phyloP scores from a whole-genome alignment of 177 flowering plant species.

The Vitis hybrid region DNA sequence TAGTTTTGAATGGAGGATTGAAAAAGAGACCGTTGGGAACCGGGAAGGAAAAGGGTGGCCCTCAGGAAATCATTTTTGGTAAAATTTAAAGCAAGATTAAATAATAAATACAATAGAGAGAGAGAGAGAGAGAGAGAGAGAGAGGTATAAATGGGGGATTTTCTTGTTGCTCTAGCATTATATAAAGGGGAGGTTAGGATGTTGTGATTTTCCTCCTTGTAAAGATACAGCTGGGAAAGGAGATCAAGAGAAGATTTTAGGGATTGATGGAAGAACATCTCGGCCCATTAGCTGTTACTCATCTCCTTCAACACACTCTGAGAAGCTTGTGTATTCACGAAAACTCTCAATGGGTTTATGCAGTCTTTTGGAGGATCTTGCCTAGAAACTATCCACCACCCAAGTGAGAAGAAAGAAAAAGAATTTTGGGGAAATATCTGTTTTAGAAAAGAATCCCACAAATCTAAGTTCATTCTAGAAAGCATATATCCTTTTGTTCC shows the following conservation, averaged over 20 bases:
- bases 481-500: background rate
- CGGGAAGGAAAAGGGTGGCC: slow-evolving; percentile 19
- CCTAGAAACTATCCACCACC: slow-evolving; percentile 98
- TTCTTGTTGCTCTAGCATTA: slow-evolving; percentile 35
- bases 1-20: slow-evolving; percentile 19
- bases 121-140: slow-evolving; percentile 13
- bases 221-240: slow-evolving; percentile 2
- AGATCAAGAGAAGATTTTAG: slow-evolving; percentile 13
- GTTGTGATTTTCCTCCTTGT: slow-evolving; percentile 23
- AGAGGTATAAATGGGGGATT: slow-evolving; percentile 31
- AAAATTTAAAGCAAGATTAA: slow-evolving; percentile 26
- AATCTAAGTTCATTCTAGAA: too few species aligned
- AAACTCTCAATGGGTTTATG: slow-evolving; percentile 94
- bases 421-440: background rate
- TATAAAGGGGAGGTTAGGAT: slow-evolving; percentile 37
- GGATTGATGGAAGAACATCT: slow-evolving; percentile 76
- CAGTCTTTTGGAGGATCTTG: slow-evolving; percentile 98
- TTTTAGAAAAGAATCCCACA: too few species aligned
- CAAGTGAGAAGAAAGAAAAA: slow-evolving; percentile 48
- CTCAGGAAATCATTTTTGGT: slow-evolving; percentile 21
- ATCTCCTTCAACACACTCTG: slow-evolving; percentile 93
- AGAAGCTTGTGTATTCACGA: slow-evolving; percentile 90
- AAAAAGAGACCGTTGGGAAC: slow-evolving; percentile 15
- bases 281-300: slow-evolving; percentile 73
- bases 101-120: slow-evolving; percentile 7